Base-by-base conservation (phyloP, 306 rosid genomes). In the Myrica gale region DNA sequence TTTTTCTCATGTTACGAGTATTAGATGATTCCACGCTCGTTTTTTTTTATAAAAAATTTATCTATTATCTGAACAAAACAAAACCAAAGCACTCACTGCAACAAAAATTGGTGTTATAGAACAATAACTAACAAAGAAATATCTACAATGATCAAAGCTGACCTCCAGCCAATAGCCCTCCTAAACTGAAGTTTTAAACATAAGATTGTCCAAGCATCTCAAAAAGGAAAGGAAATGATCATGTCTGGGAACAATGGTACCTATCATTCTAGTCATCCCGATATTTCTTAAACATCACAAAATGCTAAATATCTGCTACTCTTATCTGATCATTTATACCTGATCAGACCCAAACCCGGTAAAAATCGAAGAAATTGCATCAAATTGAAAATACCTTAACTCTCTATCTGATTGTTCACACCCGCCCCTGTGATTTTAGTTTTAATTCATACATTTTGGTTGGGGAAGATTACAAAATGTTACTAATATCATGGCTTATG, bases 131-230 rank as follows among this genome's bases (percentile, higher is more conserved):
- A 57, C 4, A 60, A 2, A 62, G 50, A 32, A 54, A 26, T 4
- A n/a, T 58, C 37, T 79, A n/a, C 46, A n/a, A 65, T 26, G 20
- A 48, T 45, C 74, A 43, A 55, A 45, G 32, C 77, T 53, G 70
- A 17, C 56, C 55, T 37, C 53, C 74, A 68, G 41, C 62, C 47
- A 46, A 74, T 58, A 39, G 39, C 7, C 46, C 17, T 57, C 48
- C 52, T 42, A 66, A 41, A 48, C 57, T 44, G 58, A 5, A 68
- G 19, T 69, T 68, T 53, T 51, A 69, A 48, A 74, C 57, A 68
- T 32, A 32, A 32, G n/a, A 9, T 11, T 4, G 3, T 32, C 37
- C 3, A 32, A 32, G 37, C 37, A 32, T 32, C 3, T 32, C 37
- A 0, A 32, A 32, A 32, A 32, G 37, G 37, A 32, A 32, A 32